Percentiles rank a stretch among this genome's conserved stretches.
phyloP scores from a whole-genome alignment of 2,329 filamentous ascomycete species.

The Cercospora sp. region DNA sequence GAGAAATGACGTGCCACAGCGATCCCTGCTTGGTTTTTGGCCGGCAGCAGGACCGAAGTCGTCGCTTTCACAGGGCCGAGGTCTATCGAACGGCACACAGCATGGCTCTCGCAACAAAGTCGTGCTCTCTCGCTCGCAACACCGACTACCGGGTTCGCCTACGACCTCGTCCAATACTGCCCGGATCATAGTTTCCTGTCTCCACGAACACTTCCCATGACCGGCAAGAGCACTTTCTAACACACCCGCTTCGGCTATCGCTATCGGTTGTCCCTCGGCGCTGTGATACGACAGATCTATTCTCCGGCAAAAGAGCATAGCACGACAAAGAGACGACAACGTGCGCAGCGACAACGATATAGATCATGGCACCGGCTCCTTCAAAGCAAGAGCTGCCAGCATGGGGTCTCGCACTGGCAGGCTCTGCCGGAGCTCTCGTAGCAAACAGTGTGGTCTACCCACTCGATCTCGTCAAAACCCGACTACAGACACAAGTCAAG shows the following conservation, averaged over 20 bases:
- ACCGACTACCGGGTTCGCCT: background rate
- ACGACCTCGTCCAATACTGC: background rate
- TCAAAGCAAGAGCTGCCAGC: constrained; percentile 67
- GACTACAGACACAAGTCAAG: constrained; percentile 92
- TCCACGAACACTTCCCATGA: background rate
- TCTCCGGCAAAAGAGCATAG: background rate
- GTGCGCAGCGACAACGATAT: background rate
- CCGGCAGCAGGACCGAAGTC: constrained; percentile 4
- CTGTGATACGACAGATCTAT: background rate
- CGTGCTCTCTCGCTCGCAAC: background rate
- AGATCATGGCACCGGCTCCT: constrained; percentile 29
- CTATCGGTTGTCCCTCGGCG: constrained; percentile 7
- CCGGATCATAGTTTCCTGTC: background rate
- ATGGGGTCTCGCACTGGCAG: constrained; percentile 90
- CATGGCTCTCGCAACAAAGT: background rate
- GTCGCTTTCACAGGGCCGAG: constrained; percentile 7
- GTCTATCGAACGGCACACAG: constrained; percentile 5
- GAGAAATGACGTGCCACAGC: background rate
- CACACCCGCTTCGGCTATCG: constrained; percentile 6
- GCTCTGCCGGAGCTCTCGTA: constrained; percentile 87
- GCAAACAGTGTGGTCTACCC: constrained; percentile 96
- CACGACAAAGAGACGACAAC: background rate
- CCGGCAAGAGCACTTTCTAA: background rate
- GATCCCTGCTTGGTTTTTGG: constrained; percentile 3
- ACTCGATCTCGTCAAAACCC: constrained; percentile 95